phyloP scores from a whole-genome alignment of 2,329 filamentous ascomycete species.

The Tolypocladium sp. region DNA sequence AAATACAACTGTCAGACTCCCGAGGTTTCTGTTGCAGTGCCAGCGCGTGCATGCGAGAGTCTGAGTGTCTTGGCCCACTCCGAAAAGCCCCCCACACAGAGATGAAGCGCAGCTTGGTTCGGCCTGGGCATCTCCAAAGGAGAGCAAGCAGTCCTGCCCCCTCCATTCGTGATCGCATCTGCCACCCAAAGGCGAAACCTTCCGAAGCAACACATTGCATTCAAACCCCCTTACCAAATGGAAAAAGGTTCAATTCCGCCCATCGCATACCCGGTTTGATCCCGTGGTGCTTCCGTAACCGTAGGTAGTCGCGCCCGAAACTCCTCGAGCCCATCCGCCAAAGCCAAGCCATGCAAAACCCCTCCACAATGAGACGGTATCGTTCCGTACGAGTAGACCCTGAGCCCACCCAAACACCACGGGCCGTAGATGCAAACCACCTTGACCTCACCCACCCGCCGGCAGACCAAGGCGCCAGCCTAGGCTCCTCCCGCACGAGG shows the following conservation, averaged over 20 bases:
- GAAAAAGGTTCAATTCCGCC: neutral
- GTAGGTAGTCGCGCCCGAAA: neutral
- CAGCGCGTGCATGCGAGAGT: neutral
- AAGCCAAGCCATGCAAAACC: neutral
- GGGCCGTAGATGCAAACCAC: neutral
- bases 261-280: neutral
- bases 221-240: neutral
- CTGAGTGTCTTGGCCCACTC: neutral
- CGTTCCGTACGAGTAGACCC: neutral
- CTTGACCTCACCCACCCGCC: neutral
- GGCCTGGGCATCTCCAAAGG: neutral
- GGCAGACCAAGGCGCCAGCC: neutral
- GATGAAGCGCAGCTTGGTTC: neutral
- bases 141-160: neutral
- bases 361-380: neutral
- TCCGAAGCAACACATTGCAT: neutral
- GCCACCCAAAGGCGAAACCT: neutral
- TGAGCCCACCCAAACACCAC: neutral
- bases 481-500: conserved; percentile 44
- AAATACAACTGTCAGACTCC: neutral
- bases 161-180: neutral
- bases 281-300: too few relatives aligned
- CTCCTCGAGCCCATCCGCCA: neutral
- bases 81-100: neutral
- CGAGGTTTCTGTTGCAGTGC: neutral